These are phyloP conservation scores for Trypanosoma avium DNA, from an alignment of 208 protist genomes.

Conservation along the genomic window DNA sequence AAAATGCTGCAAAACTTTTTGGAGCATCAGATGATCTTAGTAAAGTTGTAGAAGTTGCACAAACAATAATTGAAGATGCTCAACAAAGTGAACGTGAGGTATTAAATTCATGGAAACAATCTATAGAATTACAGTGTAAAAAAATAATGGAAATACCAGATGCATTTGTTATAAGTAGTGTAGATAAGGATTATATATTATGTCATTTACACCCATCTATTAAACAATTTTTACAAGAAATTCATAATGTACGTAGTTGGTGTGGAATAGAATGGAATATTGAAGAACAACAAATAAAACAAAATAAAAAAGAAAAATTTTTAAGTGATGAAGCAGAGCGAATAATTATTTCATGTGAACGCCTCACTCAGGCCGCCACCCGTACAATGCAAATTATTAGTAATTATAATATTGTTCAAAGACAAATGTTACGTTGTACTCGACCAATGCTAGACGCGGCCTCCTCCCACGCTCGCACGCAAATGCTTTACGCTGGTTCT, in stretches of 20 bases:
- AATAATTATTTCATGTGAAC: constrained; percentile 47
- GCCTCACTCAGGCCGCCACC: constrained; percentile 44
- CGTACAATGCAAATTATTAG: constrained; percentile 75
- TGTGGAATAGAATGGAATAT: constrained; percentile 7
- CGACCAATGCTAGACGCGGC: constrained; percentile 62
- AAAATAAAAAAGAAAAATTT: constrained; percentile 9
- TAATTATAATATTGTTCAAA: constrained; percentile 85
- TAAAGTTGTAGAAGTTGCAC: constrained; percentile 36
- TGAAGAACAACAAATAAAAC: neutral
- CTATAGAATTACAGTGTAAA: constrained; percentile 38
- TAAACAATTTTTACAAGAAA: constrained; percentile 67
- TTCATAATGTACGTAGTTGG: constrained; percentile 65
- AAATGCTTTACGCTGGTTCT: constrained; percentile 63
- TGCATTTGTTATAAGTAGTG: constrained; percentile 36
- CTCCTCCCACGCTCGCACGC: constrained; percentile 49
- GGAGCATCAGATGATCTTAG: constrained; percentile 37
- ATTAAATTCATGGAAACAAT: constrained; percentile 30
- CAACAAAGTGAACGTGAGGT: constrained; percentile 23
- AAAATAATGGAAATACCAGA: constrained; percentile 46
- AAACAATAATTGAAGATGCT: constrained; percentile 32
- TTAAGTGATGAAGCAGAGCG: constrained; percentile 41
- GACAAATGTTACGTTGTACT: constrained; percentile 74
- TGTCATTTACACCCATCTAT: constrained; percentile 61
- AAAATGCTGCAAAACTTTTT: constrained; percentile 60
- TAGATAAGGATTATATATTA: constrained; percentile 41